Conservation (phyloP, 2,329 filamentous ascomycete species). For the Verticillium zaregamsianum region DNA sequence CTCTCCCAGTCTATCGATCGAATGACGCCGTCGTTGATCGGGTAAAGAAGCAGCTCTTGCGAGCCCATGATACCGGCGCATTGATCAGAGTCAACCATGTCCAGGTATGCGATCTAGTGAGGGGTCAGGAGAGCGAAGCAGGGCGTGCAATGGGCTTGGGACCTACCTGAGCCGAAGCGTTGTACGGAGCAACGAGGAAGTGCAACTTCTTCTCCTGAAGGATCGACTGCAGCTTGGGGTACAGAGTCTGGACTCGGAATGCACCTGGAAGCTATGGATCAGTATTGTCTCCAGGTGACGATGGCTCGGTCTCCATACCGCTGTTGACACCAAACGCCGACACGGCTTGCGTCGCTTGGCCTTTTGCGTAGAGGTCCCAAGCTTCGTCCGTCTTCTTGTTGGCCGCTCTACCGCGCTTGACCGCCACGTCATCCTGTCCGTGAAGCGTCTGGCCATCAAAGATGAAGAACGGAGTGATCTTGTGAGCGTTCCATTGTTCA, state of each 20-base stretch:
- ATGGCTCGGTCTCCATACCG: constrained; percentile 44
- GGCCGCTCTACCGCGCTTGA: constrained; percentile 61
- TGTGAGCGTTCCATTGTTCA: constrained; percentile 62
- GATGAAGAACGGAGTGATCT: constrained; percentile 79
- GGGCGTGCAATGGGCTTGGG: background rate
- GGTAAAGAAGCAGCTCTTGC: constrained; percentile 81
- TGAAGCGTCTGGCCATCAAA: constrained; percentile 85
- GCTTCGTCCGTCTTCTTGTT: constrained; percentile 71
- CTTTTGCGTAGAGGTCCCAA: constrained; percentile 82
- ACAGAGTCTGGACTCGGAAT: constrained; percentile 67
- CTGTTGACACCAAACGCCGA: constrained; percentile 75
- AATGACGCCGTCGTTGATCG: constrained; percentile 73
- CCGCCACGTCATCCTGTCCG: constrained; percentile 67
- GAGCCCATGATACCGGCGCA: constrained; percentile 78
- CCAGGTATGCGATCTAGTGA: constrained; percentile 70
- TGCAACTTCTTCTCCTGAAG: constrained; percentile 65
- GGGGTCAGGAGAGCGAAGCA: constrained; percentile 17
- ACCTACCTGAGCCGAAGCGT: constrained; percentile 76
- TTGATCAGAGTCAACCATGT: constrained; percentile 61
- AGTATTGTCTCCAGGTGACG: background rate
- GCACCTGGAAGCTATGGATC: constrained; percentile 49
- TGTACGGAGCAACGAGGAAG: constrained; percentile 82
- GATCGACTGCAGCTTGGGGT: constrained; percentile 71
- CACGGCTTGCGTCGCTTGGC: constrained; percentile 76
- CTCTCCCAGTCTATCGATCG: constrained; percentile 63